A percentile compares a stretch with the other conserved stretches of the same genome.
Conservation (phyloP, 805 yeast species). For the Zygosaccharomyces lentus region DNA sequence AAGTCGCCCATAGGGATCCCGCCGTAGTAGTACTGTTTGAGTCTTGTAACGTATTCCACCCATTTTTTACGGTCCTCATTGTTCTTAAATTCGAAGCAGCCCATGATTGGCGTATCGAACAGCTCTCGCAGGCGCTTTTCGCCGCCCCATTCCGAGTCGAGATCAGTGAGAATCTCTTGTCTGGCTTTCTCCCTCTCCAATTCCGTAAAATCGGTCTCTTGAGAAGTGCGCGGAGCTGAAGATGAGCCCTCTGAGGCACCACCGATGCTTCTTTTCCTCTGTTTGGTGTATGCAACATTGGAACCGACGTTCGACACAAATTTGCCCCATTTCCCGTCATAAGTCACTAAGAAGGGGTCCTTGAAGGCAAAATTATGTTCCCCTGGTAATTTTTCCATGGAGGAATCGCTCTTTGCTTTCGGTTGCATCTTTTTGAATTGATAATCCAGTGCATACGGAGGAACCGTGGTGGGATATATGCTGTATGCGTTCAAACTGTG, state of each 20-base stretch:
- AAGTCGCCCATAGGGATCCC: slow-evolving; percentile 5
- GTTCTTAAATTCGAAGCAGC: slow-evolving; percentile 27
- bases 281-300: slow-evolving; percentile 25
- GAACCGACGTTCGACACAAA: slow-evolving; percentile 40
- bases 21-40: slow-evolving; percentile 28
- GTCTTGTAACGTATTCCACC: slow-evolving; percentile 26
- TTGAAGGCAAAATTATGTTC: slow-evolving; percentile 13
- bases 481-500: slow-evolving; percentile 33
- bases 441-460: slow-evolving; percentile 62
- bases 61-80: slow-evolving; percentile 32
- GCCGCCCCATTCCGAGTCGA: slow-evolving; percentile 66
- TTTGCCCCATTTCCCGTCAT: slow-evolving; percentile 48
- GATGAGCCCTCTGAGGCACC: slow-evolving; percentile 4
- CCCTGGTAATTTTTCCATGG: background rate
- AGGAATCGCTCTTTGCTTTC: slow-evolving; percentile 11
- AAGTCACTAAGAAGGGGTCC: slow-evolving; percentile 37
- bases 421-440: slow-evolving; percentile 23
- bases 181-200: slow-evolving; percentile 17
- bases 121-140: slow-evolving; percentile 55
- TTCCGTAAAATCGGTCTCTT: slow-evolving; percentile 8
- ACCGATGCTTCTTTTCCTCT: slow-evolving; percentile 7
- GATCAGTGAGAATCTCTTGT: slow-evolving; percentile 35
- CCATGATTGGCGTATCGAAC: slow-evolving; percentile 35
- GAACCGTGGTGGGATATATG: slow-evolving; percentile 44
- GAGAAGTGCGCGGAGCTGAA: slow-evolving; percentile 7